A percentile compares a stretch with the other conserved stretches of the same genome.
Evolutionary conservation across 148 eudicot genomes (phyloP).

Genomic region (Arbutus unedo): DNA sequence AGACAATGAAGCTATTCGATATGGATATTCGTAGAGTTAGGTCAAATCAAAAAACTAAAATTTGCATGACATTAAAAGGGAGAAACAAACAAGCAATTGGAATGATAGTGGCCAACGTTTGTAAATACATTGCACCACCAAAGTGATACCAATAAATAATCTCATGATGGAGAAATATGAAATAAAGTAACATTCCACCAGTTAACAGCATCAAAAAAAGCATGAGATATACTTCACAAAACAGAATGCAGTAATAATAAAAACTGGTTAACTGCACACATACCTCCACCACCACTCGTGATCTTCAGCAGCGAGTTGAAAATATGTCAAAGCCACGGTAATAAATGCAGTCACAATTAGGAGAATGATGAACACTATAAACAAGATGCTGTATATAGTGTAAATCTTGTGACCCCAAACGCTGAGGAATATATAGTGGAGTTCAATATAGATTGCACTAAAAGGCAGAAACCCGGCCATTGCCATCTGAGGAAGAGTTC

Average conservation of each 20-base stretch:
- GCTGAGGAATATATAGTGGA: slow-evolving; percentile 35
- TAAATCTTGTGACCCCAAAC: slow-evolving; percentile 22
- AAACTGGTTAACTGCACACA: not conserved
- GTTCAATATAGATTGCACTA: slow-evolving; percentile 32
- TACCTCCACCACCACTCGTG: slow-evolving; percentile 39
- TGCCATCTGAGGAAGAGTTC: slow-evolving; percentile 31
- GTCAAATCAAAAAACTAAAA: not conserved
- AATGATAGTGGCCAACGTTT: not conserved
- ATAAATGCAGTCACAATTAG: slow-evolving; percentile 29
- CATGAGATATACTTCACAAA: not conserved
- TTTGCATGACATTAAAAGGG: not conserved
- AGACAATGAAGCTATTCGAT: not conserved
- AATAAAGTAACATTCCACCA: not conserved
- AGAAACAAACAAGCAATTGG: not conserved
- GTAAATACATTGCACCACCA: no score
- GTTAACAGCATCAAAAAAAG: not conserved
- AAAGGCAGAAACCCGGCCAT: slow-evolving; percentile 33
- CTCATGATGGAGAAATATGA: not conserved
- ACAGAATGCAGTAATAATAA: not conserved
- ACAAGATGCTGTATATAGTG: slow-evolving; percentile 32
- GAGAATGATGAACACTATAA: slow-evolving; percentile 30
- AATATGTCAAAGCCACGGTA: slow-evolving; percentile 16
- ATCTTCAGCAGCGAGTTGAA: slow-evolving; percentile 31
- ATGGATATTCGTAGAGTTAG: not conserved
- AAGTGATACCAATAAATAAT: not conserved